Evolutionary conservation across 306 rosid species (phyloP).

Genomic region (Styphnolobium japonicum): DNA sequence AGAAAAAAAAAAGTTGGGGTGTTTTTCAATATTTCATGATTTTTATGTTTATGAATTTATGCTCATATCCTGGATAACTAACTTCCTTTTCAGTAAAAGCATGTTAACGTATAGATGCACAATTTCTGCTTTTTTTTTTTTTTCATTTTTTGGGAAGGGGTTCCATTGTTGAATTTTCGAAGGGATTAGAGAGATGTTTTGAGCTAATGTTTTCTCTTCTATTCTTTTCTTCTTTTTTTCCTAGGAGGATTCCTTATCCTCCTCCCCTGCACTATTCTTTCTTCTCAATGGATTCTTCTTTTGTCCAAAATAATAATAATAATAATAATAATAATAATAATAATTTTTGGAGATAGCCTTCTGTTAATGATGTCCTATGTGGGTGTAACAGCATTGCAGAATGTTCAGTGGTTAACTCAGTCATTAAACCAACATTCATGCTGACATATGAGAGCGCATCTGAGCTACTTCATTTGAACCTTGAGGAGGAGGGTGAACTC

Average conservation of each 20-base stretch:
- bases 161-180: not conserved
- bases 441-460: conserved; percentile 95
- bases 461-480: conserved; percentile 83
- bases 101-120: not conserved
- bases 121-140: not conserved
- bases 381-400: conserved; percentile 80
- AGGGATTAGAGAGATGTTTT: not conserved
- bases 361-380: conserved; percentile 14
- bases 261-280: not conserved
- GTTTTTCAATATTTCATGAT: not conserved
- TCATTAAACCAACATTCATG: conserved; percentile 94
- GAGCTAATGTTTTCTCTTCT: not conserved
- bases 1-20: too few species aligned
- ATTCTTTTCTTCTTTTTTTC: not conserved
- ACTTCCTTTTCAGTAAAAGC: not conserved
- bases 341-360: not conserved
- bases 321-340: not conserved
- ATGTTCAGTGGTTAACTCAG: conserved; percentile 76
- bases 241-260: not conserved
- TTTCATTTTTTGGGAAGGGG: not conserved
- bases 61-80: not conserved
- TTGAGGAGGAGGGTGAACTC: conserved; percentile 84
- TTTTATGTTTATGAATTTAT: not conserved
- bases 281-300: not conserved
- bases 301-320: not conserved